These are phyloP conservation scores for Hypomyces perniciosus DNA, from an alignment of 2,329 filamentous ascomycete species.

Conservation along the genomic window DNA sequence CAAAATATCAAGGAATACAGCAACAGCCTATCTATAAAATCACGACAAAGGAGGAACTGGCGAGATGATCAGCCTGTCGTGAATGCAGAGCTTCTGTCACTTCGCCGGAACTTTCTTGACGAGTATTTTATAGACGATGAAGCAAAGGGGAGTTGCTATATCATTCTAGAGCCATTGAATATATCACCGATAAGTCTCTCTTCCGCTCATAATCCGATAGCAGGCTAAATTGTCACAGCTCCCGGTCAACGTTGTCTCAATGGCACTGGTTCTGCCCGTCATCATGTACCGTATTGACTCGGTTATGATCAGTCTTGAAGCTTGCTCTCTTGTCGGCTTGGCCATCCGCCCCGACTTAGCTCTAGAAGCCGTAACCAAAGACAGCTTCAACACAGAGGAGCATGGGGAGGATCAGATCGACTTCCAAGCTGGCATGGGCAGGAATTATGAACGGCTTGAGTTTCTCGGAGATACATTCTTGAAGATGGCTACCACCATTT, in stretches of 20 bases:
- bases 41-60: constrained; percentile 46
- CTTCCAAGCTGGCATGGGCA: constrained; percentile 79
- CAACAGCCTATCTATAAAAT: constrained; percentile 64
- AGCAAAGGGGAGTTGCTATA: constrained; percentile 45
- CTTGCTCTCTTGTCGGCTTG: constrained; percentile 59
- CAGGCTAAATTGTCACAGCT: constrained; percentile 41
- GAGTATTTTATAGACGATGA: constrained; percentile 51
- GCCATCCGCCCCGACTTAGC: constrained; percentile 62
- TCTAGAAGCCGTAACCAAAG: constrained; percentile 87
- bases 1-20: constrained; percentile 77
- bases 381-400: constrained; percentile 78
- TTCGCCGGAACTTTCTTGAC: constrained; percentile 80
- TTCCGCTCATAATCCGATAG: neutral
- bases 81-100: constrained; percentile 63
- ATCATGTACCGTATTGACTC: constrained; percentile 81
- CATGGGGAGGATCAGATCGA: constrained; percentile 62
- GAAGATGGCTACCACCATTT: constrained; percentile 92
- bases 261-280: constrained; percentile 71
- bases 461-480: constrained; percentile 91
- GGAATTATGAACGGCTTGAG: constrained; percentile 91
- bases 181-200: constrained; percentile 63
- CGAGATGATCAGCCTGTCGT: constrained; percentile 73
- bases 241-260: constrained; percentile 61
- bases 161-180: constrained; percentile 70
- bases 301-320: constrained; percentile 73